Evolutionary conservation across 2,329 filamentous ascomycete genomes (phyloP).

Genomic region (Amesomyces nigricolor): DNA sequence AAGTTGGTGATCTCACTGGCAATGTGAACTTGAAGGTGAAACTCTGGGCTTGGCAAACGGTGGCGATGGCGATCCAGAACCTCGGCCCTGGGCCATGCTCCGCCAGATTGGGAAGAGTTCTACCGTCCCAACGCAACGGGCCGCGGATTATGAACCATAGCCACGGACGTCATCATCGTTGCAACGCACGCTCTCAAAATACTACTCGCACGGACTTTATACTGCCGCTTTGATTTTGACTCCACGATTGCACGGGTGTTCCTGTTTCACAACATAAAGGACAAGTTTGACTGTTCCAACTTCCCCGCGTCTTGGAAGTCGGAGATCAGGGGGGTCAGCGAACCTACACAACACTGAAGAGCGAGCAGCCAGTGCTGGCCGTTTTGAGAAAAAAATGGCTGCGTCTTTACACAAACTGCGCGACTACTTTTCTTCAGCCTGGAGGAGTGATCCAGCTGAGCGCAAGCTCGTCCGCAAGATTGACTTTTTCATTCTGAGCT

Average conservation of each 20-base stretch:
- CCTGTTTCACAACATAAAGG: too few species aligned
- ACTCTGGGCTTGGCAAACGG: neutral
- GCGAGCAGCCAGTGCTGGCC: neutral
- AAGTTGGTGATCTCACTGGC: too few species aligned
- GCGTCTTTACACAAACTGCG: slow-evolving; percentile 21
- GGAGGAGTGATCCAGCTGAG: slow-evolving; percentile 32
- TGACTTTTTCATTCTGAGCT: slow-evolving; percentile 60
- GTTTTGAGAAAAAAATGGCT: neutral
- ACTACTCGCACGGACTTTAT: too few species aligned
- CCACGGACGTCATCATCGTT: neutral
- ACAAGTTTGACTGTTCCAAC: too few species aligned
- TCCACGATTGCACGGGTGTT: too few species aligned
- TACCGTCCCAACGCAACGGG: neutral
- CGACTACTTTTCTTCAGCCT: slow-evolving; percentile 30
- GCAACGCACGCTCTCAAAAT: too few species aligned
- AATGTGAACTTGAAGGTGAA: too few species aligned
- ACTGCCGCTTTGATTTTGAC: too few species aligned
- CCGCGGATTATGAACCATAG: neutral
- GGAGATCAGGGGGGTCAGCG: too few species aligned
- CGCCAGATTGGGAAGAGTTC: too few species aligned
- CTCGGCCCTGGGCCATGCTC: neutral
- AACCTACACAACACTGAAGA: too few species aligned
- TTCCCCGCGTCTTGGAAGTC: too few species aligned
- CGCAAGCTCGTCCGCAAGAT: slow-evolving; percentile 50
- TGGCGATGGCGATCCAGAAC: neutral